Evolutionary conservation across 371 early-diverging fungal genomes (phyloP).

Genomic region (Actinomortierella ambigua): DNA sequence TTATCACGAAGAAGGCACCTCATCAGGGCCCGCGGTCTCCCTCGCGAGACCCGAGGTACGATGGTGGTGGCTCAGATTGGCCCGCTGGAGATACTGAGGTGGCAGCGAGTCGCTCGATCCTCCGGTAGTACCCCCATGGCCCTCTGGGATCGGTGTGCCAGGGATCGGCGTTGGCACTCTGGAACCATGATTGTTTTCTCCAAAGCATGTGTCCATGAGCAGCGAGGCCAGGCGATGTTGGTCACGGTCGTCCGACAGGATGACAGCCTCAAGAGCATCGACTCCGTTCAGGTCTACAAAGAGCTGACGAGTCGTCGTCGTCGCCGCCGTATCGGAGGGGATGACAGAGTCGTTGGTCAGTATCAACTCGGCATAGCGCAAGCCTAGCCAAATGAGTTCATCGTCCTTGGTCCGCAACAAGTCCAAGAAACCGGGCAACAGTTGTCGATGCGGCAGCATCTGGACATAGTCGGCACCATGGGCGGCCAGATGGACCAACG

Average conservation of each 20-base stretch:
- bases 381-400: slow-evolving; percentile 51
- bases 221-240: slow-evolving; percentile 44
- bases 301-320: slow-evolving; percentile 27
- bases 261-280: slow-evolving; percentile 47
- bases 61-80: slow-evolving; percentile 9
- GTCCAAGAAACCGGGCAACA: slow-evolving; percentile 58
- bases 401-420: slow-evolving; percentile 57
- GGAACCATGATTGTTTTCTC: slow-evolving; percentile 45
- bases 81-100: slow-evolving; percentile 35
- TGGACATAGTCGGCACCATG: slow-evolving; percentile 56
- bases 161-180: slow-evolving; percentile 43
- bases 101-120: slow-evolving; percentile 11
- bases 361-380: slow-evolving; percentile 51
- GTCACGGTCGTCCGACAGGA: slow-evolving; percentile 40
- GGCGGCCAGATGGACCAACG: slow-evolving; percentile 56
- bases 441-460: slow-evolving; percentile 50
- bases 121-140: background rate
- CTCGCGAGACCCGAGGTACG: too few relatives aligned
- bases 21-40: too few relatives aligned
- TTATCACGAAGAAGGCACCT: too few relatives aligned
- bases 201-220: slow-evolving; percentile 48
- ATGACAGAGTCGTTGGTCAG: background rate
- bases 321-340: background rate
- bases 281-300: slow-evolving; percentile 32
- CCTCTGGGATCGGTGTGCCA: slow-evolving; percentile 28